Conservation (phyloP, 2,329 filamentous ascomycete species). For the Dryadomyces quercivorus region DNA sequence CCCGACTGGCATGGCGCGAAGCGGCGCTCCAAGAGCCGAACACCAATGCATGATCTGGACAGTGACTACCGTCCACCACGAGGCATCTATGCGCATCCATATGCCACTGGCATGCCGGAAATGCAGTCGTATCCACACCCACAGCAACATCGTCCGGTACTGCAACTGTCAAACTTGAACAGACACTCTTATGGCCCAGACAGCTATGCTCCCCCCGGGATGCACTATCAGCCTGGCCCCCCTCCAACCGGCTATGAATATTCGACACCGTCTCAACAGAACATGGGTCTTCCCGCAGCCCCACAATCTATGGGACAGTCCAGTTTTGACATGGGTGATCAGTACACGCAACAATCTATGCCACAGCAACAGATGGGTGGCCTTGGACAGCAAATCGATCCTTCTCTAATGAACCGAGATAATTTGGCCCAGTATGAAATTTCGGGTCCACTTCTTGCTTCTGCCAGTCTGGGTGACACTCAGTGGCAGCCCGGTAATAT, state of each 20-base stretch:
- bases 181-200: slow-evolving; percentile 26
- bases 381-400: slow-evolving; percentile 15
- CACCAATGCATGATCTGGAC: slow-evolving; percentile 18
- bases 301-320: background rate
- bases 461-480: background rate
- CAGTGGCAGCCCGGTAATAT: slow-evolving; percentile 6
- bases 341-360: slow-evolving; percentile 2
- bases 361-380: slow-evolving; percentile 3
- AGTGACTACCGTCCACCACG: slow-evolving; percentile 18
- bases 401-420: slow-evolving; percentile 14
- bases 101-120: slow-evolving; percentile 8
- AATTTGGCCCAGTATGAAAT: slow-evolving; percentile 11
- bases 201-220: slow-evolving; percentile 14
- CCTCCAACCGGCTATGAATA: slow-evolving; percentile 9
- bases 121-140: slow-evolving; percentile 1
- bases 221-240: slow-evolving; percentile 23
- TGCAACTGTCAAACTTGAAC: slow-evolving; percentile 22
- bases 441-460: slow-evolving; percentile 11
- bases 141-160: slow-evolving; percentile 17
- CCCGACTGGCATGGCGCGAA: slow-evolving; percentile 27
- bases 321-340: background rate
- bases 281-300: background rate
- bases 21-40: slow-evolving; percentile 18
- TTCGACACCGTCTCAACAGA: background rate
- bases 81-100: slow-evolving; percentile 4